Percentiles rank a stretch among this genome's conserved stretches.
Conservation (phyloP, 2,329 filamentous ascomycete species). For the Penicillium fuscoglaucum region DNA sequence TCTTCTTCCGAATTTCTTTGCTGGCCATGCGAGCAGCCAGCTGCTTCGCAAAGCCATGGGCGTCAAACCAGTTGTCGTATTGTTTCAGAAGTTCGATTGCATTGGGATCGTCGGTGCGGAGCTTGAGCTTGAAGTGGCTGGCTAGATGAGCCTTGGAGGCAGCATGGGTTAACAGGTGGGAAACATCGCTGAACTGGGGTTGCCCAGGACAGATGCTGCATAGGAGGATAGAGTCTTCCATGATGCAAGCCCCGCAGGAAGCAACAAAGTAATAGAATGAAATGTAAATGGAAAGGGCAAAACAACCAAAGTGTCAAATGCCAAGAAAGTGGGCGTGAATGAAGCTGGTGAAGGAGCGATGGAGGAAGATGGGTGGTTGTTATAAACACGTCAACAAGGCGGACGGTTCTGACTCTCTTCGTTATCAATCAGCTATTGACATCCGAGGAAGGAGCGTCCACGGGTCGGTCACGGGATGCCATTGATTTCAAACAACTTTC, state of each 20-base stretch:
- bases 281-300: constrained; percentile 27
- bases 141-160: constrained; percentile 90
- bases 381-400: background rate
- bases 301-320: constrained; percentile 20
- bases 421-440: background rate
- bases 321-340: constrained; percentile 4
- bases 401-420: background rate
- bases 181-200: constrained; percentile 83
- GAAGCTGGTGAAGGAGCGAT: constrained; percentile 26
- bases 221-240: constrained; percentile 63
- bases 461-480: background rate
- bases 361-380: background rate
- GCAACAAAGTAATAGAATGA: constrained; percentile 4
- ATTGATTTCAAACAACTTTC: background rate
- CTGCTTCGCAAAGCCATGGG: constrained; percentile 68
- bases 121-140: constrained; percentile 76
- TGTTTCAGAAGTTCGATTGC: constrained; percentile 62
- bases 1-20: constrained; percentile 69
- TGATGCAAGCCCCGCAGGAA: constrained; percentile 13
- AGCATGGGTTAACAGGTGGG: constrained; percentile 88
- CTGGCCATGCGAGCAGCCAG: constrained; percentile 75
- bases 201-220: constrained; percentile 82
- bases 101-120: constrained; percentile 67
- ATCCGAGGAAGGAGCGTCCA: background rate
- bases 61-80: constrained; percentile 77